Evolutionary conservation across 164 flowering plant genomes (phyloP), one percentile per base, ranked within the genome.

Genomic region (Warburgia ugandensis): DNA sequence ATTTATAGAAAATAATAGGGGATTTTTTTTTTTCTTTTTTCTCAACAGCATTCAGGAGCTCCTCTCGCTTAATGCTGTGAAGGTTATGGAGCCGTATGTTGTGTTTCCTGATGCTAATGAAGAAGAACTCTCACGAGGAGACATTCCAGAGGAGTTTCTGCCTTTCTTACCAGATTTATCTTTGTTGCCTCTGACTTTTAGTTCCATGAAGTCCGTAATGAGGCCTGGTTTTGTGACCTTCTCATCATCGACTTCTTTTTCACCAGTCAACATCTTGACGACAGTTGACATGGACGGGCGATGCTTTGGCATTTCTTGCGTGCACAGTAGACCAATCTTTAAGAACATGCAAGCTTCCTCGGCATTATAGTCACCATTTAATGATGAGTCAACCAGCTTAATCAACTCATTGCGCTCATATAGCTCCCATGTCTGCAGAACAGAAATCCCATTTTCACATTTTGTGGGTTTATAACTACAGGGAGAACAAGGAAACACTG

Each of bases 281-380:
- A 84, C 84, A 10, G 77, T 68, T 12, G 94, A 75, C 94, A 91
- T 91, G 47, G 84, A 61, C 19, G 92, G 97, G 33, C 94, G 76
- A 31, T 73, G 87, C 69, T 75, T 90, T 9, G 92, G 83, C 21
- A 61, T 9, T 54, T 84, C 96, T 59, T 87, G 96, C 23, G 96
- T 86, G 75, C 95, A 90, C 33, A 84, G 75, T 23, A 90, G 80
- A 33, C 77, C 95, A 26, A 90, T 65, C 56, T 77, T 84, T 26
- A 90, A 59, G 66, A 73, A 80, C 45, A 60, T 66, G 60, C 81
- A 84, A 45, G 95, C 97, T 56, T 80, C 79, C 58, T 86, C 86
- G 1, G 73, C 78, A 56, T 90, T 79, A 44, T 75, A 84, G 22
- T 77, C 73, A 12, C 89, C 90, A 14, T 76, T 37, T 66, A 86